A percentile compares a stretch with the other conserved stretches of the same genome.
Evolutionary conservation across 139 green algal species (phyloP).

Genomic region (Chlamydomonas sphaeroides): DNA sequence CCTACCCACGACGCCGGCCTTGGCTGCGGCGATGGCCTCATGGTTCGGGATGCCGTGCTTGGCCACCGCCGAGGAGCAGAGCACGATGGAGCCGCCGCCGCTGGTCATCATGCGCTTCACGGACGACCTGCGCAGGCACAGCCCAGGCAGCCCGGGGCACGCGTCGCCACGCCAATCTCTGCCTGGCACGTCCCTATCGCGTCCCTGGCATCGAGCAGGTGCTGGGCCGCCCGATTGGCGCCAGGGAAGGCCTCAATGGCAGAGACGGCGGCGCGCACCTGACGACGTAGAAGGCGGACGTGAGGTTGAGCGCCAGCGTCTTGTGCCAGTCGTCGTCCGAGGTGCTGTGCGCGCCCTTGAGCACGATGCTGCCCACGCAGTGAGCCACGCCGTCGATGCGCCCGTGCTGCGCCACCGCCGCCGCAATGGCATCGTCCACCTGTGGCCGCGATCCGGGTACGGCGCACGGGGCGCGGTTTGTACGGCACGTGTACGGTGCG

Average conservation of each 20-base stretch:
- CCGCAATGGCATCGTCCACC: conserved; percentile 61
- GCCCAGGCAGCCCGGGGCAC: too few species aligned
- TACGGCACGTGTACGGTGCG: too few species aligned
- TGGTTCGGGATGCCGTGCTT: conserved; percentile 80
- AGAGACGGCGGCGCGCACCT: too few species aligned
- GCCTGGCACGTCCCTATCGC: too few species aligned
- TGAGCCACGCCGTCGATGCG: conserved; percentile 79
- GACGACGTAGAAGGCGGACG: conserved; percentile 84
- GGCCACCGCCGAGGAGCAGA: conserved; percentile 76
- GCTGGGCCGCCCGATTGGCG: too few species aligned
- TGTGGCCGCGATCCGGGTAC: too few species aligned
- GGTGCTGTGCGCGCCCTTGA: conserved; percentile 82
- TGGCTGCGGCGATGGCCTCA: conserved; percentile 87
- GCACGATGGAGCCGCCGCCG: conserved; percentile 76
- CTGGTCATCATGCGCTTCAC: conserved; percentile 72
- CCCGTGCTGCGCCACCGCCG: conserved; percentile 52
- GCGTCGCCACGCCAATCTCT: too few species aligned
- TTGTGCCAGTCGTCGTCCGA: conserved; percentile 68
- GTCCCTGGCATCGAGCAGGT: too few species aligned
- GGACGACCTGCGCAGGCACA: not conserved
- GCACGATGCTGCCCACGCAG: conserved; percentile 76
- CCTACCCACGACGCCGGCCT: conserved; percentile 73
- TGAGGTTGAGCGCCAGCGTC: conserved; percentile 71
- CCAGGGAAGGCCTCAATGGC: too few species aligned
- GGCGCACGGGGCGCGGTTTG: too few species aligned